Percentiles rank a stretch among this genome's conserved stretches.
phyloP scores from a whole-genome alignment of 768 basidiomycete genomes.

The Boletus rufocinnamomeus region DNA sequence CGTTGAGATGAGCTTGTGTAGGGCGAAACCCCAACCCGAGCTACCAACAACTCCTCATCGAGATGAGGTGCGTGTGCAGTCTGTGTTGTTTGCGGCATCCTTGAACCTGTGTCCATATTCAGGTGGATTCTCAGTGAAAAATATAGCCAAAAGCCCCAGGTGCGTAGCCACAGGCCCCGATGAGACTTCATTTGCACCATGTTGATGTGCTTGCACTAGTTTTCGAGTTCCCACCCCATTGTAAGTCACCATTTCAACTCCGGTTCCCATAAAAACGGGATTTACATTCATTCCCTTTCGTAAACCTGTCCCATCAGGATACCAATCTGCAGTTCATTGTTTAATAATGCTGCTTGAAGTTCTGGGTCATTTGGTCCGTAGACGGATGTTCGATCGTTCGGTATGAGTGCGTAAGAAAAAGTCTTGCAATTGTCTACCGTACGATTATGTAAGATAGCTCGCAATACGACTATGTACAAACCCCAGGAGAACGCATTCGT shows the following conservation, averaged over 20 bases:
- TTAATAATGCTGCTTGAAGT: constrained; percentile 11
- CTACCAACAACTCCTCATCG: constrained; percentile 50
- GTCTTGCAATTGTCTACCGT: not conserved
- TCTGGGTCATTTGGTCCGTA: not conserved
- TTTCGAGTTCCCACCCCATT: constrained; percentile 46
- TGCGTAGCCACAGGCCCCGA: constrained; percentile 8
- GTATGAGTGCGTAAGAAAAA: not conserved
- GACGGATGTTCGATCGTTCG: not conserved
- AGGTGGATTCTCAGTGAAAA: constrained; percentile 46
- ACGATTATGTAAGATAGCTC: not conserved
- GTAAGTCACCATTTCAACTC: constrained; percentile 31
- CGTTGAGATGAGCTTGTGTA: constrained; percentile 20
- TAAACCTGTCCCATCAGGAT: constrained; percentile 21
- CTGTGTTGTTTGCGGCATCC: not conserved
- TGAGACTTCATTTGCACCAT: no score
- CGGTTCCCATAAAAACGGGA: not conserved
- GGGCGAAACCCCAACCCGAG: constrained; percentile 50
- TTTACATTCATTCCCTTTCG: not conserved
- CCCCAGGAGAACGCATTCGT: not conserved
- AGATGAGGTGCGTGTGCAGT: constrained; percentile 40
- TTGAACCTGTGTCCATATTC: not conserved
- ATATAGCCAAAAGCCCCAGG: constrained; percentile 62
- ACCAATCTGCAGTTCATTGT: constrained; percentile 34
- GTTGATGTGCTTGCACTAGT: constrained; percentile 25
- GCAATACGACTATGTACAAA: not conserved